Evolutionary conservation across 305 asterid species (phyloP).

Genomic region (Andrographis paniculata): DNA sequence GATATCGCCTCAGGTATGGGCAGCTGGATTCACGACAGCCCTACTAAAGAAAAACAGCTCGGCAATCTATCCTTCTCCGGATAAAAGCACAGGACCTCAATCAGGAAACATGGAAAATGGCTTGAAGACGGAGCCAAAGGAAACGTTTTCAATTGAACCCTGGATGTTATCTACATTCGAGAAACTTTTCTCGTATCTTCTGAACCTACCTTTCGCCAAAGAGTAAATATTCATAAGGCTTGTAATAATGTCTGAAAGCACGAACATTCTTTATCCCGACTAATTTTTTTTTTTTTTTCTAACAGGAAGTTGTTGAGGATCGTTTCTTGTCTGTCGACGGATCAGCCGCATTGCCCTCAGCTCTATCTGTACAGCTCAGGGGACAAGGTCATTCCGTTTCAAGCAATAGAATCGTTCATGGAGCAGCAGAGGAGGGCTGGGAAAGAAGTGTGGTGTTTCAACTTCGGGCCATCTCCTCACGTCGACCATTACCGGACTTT

Average conservation of each 20-base stretch:
- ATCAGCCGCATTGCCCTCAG: conserved; percentile 78
- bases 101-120: conserved; percentile 17
- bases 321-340: conserved; percentile 31
- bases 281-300: conserved; percentile 4
- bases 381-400: conserved; percentile 72
- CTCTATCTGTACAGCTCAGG: conserved; percentile 72
- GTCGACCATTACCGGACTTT: conserved; percentile 80
- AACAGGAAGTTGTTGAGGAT: conserved; percentile 58
- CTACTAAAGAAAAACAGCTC: conserved; percentile 66
- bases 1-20: conserved; percentile 67
- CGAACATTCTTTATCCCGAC: neutral
- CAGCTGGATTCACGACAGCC: conserved; percentile 89
- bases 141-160: conserved; percentile 39
- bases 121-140: conserved; percentile 28
- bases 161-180: conserved; percentile 47
- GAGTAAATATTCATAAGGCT: conserved; percentile 26
- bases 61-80: conserved; percentile 32
- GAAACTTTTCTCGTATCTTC: conserved; percentile 58
- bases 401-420: conserved; percentile 51
- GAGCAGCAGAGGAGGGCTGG: conserved; percentile 52
- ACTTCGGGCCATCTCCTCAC: conserved; percentile 76
- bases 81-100: conserved; percentile 29
- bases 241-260: no score
- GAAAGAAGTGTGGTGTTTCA: conserved; percentile 38
- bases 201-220: conserved; percentile 49